Conservation (phyloP, 2,329 filamentous ascomycete genomes). For the Rhytidhysteron rufulum region DNA sequence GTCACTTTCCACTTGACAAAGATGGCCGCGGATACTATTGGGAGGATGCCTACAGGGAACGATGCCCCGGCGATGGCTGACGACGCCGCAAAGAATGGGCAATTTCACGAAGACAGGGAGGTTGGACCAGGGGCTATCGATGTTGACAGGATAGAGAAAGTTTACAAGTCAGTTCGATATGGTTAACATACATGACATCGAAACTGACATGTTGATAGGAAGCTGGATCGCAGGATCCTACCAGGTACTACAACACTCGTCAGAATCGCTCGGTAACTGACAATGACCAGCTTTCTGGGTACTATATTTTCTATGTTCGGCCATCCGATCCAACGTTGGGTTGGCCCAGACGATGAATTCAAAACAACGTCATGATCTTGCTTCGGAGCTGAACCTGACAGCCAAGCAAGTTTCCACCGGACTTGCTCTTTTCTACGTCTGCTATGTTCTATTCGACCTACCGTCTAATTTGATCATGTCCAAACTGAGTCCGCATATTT, state of each 20-base stretch:
- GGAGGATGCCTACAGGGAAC: conserved; percentile 13
- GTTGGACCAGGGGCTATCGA: conserved; percentile 26
- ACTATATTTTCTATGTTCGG: conserved; percentile 88
- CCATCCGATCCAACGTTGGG: conserved; percentile 86
- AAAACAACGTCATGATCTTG: conserved; percentile 67
- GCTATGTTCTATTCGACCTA: conserved; percentile 85
- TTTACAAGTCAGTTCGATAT: conserved; percentile 35
- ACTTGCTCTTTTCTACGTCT: conserved; percentile 84
- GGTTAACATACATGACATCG: no score
- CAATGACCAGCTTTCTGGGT: conserved; percentile 71
- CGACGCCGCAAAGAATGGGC: conserved; percentile 17
- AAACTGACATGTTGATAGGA: conserved; percentile 34
- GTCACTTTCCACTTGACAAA: not conserved
- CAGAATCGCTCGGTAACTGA: conserved; percentile 8
- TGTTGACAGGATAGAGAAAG: conserved; percentile 33
- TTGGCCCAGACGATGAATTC: conserved; percentile 93
- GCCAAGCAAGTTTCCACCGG: conserved; percentile 78
- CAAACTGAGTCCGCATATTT: conserved; percentile 75
- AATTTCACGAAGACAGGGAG: conserved; percentile 30
- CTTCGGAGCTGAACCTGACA: conserved; percentile 63
- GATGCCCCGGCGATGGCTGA: conserved; percentile 12
- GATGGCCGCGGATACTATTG: conserved; percentile 20
- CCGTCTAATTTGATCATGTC: conserved; percentile 90
- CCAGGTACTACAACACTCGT: conserved; percentile 35
- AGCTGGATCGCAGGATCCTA: conserved; percentile 57